A percentile compares a stretch with the other conserved stretches of the same genome.
These are phyloP conservation scores for Apiospora phragmitis DNA, from an alignment of 2,329 filamentous ascomycete species.

Conservation along the genomic window DNA sequence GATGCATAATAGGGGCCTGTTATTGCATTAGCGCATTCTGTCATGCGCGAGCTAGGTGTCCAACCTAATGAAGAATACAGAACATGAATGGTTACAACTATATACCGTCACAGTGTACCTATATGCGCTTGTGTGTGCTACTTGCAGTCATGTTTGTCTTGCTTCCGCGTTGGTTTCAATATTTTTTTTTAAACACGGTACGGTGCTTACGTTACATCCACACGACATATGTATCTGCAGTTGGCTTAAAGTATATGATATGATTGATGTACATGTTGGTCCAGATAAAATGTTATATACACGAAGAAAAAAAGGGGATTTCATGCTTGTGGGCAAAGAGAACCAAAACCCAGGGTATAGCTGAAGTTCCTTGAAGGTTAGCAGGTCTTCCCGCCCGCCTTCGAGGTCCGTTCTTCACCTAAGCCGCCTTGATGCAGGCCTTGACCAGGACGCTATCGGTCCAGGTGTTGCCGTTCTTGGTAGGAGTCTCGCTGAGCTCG, in stretches of 20 bases:
- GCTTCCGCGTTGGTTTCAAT: background rate
- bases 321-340: background rate
- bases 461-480: conserved; percentile 21
- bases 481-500: conserved; percentile 24
- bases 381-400: background rate
- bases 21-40: background rate
- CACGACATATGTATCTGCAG: no score
- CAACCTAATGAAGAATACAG: background rate
- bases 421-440: conserved; percentile 19
- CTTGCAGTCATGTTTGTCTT: background rate
- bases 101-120: background rate
- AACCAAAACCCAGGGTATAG: background rate
- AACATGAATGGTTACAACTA: background rate
- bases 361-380: background rate
- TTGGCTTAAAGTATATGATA: background rate
- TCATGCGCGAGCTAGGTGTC: background rate
- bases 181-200: background rate
- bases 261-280: background rate
- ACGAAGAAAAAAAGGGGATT: background rate
- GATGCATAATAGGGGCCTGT: background rate
- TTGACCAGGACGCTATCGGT: conserved; percentile 21
- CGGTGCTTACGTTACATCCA: background rate
- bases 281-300: background rate
- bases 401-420: background rate
- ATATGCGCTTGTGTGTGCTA: background rate